Evolutionary conservation across 331 rosid species (phyloP), one percentile per base, ranked within the genome.

Genomic region (Dryas integrifolia): DNA sequence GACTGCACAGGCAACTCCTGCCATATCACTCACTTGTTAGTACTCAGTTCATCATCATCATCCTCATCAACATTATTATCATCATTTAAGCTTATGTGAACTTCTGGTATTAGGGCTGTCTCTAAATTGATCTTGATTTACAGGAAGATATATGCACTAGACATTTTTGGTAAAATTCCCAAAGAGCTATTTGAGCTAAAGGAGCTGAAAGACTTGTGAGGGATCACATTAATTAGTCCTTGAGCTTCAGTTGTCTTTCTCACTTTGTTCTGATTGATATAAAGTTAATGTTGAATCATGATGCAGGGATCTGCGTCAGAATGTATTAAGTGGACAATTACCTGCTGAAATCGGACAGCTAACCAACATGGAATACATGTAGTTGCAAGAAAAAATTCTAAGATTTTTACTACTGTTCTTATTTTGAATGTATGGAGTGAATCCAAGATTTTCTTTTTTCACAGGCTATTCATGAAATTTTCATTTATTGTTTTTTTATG

Each of bases 91-190:
- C 52, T 41, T 11, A 7, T 9, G 7, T 13, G 9, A 26, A 40
- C 40, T 41, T 70, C 18, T 41, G 55, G 46, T 21, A 62, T 53
- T 60, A 9, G 16, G 35, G 57, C 60, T 71, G 48, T 44, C 38
- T 65, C 52, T 55, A 16, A 15, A 7, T 67, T 56, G 69, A 53
- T 39, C 39, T 67, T 53, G 57, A 40, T 65, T 21, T 56, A 47
- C 82, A 78, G 82, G 74, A 82, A 82, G 55, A 65, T 77, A 55
- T 82, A 77, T 65, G 82, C 85, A 26, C 64, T 82, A 18, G 82
- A 74, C 67, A 74, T 73, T 45, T 30, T 40, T 64, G 85, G 85
- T 69, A 70, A 69, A 64, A 58, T 82, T 24, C 85, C 82, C 15
- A 45, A 57, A 14, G 85, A 82, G 45, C 72, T 82, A 10, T 78